These are phyloP conservation scores for Globisporangium carolinianum DNA, from an alignment of 352 stramenopile genomes.

Conservation along the genomic window DNA sequence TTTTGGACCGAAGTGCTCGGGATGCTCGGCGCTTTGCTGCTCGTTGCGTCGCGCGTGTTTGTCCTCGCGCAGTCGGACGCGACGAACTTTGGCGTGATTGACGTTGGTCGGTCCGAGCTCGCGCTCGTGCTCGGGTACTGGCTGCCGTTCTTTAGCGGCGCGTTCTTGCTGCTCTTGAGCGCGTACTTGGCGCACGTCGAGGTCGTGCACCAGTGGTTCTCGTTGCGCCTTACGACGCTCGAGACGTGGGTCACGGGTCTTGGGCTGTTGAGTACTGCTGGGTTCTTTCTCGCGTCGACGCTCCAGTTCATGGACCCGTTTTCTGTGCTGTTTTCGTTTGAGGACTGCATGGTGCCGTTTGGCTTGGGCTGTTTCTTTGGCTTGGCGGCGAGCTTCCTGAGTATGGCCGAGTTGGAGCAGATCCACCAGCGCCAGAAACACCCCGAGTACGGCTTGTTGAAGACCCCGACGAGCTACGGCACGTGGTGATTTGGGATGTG, in stretches of 20 bases:
- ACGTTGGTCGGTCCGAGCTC: slow-evolving; percentile 53
- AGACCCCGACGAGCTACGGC: slow-evolving; percentile 33
- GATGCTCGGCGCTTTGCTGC: slow-evolving; percentile 53
- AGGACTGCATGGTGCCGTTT: slow-evolving; percentile 63
- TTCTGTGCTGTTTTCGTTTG: slow-evolving; percentile 68
- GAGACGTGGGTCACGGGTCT: slow-evolving; percentile 50
- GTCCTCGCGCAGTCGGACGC: slow-evolving; percentile 42
- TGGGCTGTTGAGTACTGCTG: slow-evolving; percentile 48
- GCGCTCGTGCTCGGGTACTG: slow-evolving; percentile 73
- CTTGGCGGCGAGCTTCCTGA: slow-evolving; percentile 57
- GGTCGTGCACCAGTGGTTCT: slow-evolving; percentile 81
- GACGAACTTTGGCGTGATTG: slow-evolving; percentile 73
- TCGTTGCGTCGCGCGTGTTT: slow-evolving; percentile 52
- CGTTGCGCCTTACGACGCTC: slow-evolving; percentile 55
- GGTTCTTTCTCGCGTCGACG: slow-evolving; percentile 75
- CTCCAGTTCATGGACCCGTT: slow-evolving; percentile 84
- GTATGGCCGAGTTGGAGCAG: slow-evolving; percentile 62
- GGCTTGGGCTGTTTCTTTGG: slow-evolving; percentile 59
- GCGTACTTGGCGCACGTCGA: slow-evolving; percentile 79
- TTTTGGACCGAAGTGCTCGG: slow-evolving; percentile 62
- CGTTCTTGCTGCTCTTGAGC: slow-evolving; percentile 65
- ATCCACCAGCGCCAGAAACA: slow-evolving; percentile 81
- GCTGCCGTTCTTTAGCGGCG: slow-evolving; percentile 77
- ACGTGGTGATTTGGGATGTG: slow-evolving; percentile 16
- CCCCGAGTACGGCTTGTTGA: slow-evolving; percentile 71